Conservation (phyloP, 441 rosid species). For the Mallotus repandus region DNA sequence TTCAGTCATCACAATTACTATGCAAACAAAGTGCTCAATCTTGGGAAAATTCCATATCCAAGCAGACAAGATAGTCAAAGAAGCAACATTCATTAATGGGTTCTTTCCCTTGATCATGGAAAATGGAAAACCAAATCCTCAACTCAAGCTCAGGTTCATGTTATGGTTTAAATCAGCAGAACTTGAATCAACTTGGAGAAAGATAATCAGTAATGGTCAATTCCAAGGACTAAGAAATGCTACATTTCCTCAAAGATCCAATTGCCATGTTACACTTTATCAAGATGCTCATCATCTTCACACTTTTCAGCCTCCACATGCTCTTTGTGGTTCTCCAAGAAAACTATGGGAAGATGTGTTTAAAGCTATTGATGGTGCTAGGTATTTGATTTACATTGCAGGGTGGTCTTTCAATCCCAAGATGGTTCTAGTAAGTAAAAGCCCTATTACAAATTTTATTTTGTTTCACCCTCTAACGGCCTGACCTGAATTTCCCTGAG, state of each 20-base stretch:
- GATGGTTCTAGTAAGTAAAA: conserved; percentile 52
- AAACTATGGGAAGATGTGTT: conserved; percentile 84
- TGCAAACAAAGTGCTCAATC: conserved; percentile 65
- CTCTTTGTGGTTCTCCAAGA: conserved; percentile 42
- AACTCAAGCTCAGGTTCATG: conserved; percentile 57
- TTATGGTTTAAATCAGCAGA: conserved; percentile 85
- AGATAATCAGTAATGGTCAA: conserved; percentile 33
- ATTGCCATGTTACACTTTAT: conserved; percentile 62
- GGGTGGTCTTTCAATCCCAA: conserved; percentile 92
- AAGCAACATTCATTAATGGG: conserved; percentile 54
- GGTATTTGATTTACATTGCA: conserved; percentile 71
- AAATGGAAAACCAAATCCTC: conserved; percentile 46
- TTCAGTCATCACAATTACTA: conserved; percentile 57
- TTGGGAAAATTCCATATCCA: conserved; percentile 56
- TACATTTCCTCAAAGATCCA: conserved; percentile 70
- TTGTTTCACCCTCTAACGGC: neutral
- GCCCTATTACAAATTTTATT: neutral
- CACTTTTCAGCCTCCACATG: conserved; percentile 53
- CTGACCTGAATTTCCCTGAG: too few relatives aligned
- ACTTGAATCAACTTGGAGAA: conserved; percentile 58
- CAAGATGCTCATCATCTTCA: conserved; percentile 72
- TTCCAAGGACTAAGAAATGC: conserved; percentile 65
- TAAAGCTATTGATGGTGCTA: conserved; percentile 73
- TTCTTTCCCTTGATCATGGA: conserved; percentile 54
- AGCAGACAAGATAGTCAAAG: conserved; percentile 47